Evolutionary conservation across 2,329 filamentous ascomycete genomes (phyloP).

Genomic region (Colletotrichum sp.): DNA sequence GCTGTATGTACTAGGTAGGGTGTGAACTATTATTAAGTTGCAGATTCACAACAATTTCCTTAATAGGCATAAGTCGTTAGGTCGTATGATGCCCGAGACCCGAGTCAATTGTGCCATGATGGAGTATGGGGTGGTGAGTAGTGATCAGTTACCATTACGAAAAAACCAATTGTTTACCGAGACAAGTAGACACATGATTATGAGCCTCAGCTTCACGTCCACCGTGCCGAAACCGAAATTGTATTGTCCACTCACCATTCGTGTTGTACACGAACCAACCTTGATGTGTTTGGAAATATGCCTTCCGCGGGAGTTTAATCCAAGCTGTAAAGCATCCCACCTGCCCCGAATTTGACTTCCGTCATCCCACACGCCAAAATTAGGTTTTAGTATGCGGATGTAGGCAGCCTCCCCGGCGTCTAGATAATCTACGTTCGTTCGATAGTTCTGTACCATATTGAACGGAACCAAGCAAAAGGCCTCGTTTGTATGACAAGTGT

Average conservation of each 20-base stretch:
- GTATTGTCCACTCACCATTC: neutral
- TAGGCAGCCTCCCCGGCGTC: neutral
- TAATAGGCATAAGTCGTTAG: neutral
- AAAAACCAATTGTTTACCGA: neutral
- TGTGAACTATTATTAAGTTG: neutral
- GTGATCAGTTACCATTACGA: neutral
- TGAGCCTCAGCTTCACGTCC: neutral
- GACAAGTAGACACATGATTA: neutral
- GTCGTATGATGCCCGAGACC: neutral
- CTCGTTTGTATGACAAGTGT: neutral
- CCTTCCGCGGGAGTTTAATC: neutral
- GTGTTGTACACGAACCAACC: neutral
- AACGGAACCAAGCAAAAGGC: neutral
- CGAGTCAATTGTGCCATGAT: neutral
- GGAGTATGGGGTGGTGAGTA: neutral
- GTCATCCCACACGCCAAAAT: neutral
- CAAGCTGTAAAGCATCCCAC: neutral
- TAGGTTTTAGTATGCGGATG: neutral
- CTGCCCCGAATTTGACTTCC: neutral
- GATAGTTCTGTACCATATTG: neutral
- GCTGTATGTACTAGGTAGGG: neutral
- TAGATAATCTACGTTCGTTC: neutral
- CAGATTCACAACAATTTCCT: neutral
- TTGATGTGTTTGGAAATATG: neutral
- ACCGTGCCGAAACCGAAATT: neutral